Base-by-base conservation (phyloP, 2,329 filamentous ascomycete genomes). In the Lojkania enalia region DNA sequence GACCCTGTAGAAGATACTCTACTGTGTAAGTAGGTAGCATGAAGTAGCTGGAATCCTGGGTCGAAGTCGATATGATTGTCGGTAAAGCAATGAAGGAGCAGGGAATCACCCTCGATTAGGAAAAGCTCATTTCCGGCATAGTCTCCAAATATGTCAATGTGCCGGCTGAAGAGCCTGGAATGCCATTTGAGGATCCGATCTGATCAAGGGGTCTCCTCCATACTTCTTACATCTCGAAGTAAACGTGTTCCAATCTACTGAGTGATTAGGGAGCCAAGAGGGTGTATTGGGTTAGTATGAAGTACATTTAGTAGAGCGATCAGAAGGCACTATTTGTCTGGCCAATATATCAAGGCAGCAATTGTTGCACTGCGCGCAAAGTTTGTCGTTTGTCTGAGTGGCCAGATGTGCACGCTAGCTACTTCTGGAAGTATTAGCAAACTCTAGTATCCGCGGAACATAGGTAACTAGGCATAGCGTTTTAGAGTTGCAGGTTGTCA, bases 121-220 rank as follows among this genome's bases (percentile, higher is more conserved):
- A 90, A 90, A 9, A 85, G 74, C 60, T 89, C 86, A 48, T 81
- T 82, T 16, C 87, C 86, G 3, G 85, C 85, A 67, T 87, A 90
- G 61, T 90, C 87, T 30, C 87, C 85, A 3, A 90, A 80, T 2
- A 90, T 77, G 47, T 71, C 67, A 40, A 71, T 63, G 25, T 66
- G 63, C 30, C 67, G 64, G 47, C 63, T 66, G 57, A 58, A 64
- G 31, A 70, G 55, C 40, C 55, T 64, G 5, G 63, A 58, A 48
- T 70, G 70, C 63, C 64, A 67, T 49, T 60, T 52, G 33, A 67
- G 51, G 23, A 68, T 51, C 27, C 57, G 55, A 52, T 48, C n/a
- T n/a, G n/a, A n/a, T n/a, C n/a, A n/a, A n/a, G n/a, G n/a, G n/a
- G n/a, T n/a, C n/a, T n/a, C n/a, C n/a, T n/a, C n/a, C n/a, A n/a